These are phyloP conservation scores for Aspergillus cavernicola DNA, from an alignment of 495 filamentous ascomycete genomes.

Conservation along the genomic window DNA sequence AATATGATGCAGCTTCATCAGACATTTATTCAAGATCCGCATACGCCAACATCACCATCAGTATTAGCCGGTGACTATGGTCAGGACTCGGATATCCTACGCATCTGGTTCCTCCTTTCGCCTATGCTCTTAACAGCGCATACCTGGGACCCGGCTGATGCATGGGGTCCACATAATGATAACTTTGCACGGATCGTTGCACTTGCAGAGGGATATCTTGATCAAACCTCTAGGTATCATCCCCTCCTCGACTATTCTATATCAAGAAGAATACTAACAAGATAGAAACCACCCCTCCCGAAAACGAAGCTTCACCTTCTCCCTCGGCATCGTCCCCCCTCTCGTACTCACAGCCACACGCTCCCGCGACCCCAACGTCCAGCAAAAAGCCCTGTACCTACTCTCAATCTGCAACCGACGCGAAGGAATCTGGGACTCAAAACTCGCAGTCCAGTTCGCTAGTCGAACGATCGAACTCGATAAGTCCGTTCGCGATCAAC, in stretches of 20 bases:
- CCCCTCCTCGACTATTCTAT: not conserved
- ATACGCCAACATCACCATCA: not conserved
- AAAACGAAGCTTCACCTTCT: constrained; percentile 1
- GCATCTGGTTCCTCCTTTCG: constrained; percentile 2
- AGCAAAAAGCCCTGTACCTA: constrained; percentile 1
- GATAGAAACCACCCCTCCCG: not conserved
- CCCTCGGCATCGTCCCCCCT: constrained; percentile 7
- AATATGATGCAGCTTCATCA: not conserved
- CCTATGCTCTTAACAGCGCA: not conserved
- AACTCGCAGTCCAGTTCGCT: not conserved
- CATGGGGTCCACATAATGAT: constrained; percentile 4
- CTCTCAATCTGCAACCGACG: constrained; percentile 7
- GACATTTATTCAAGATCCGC: not conserved
- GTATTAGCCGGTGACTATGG: not conserved
- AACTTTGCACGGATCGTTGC: not conserved
- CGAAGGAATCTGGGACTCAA: constrained; percentile 12
- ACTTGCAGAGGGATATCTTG: not conserved
- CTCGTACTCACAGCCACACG: constrained; percentile 2
- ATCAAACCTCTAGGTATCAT: not conserved
- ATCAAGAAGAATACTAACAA: not conserved
- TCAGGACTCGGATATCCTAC: constrained; percentile 1
- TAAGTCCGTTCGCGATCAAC: not conserved
- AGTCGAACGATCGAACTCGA: not conserved
- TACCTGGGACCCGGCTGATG: constrained; percentile 6
- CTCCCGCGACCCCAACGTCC: constrained; percentile 2